Percentiles rank a stretch among this genome's conserved stretches.
Evolutionary conservation across 2,329 filamentous ascomycete genomes (phyloP).

Genomic region (Diaporthe sp.): DNA sequence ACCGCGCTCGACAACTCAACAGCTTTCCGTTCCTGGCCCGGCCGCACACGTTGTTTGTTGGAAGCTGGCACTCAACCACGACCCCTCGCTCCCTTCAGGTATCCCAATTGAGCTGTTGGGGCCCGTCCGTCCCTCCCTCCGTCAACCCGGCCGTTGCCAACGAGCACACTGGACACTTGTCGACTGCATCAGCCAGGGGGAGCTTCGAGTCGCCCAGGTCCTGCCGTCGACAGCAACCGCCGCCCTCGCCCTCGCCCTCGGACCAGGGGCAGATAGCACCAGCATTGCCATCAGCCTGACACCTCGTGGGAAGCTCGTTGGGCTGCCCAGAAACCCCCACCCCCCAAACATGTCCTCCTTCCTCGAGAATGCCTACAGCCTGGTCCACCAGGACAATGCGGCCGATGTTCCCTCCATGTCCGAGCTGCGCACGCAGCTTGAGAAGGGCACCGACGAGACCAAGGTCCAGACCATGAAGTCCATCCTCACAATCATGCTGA

Average conservation of each 20-base stretch:
- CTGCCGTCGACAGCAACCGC: constrained; percentile 7
- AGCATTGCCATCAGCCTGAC: constrained; percentile 15
- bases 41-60: constrained; percentile 5
- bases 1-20: constrained; percentile 9
- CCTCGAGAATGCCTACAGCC: constrained; percentile 92
- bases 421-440: constrained; percentile 91
- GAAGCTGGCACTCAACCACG: constrained; percentile 17
- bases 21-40: background rate
- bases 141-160: background rate
- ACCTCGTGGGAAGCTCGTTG: constrained; percentile 30
- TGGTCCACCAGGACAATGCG: constrained; percentile 97
- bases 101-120: background rate
- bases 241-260: background rate
- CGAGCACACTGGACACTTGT: constrained; percentile 15
- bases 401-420: constrained; percentile 90
- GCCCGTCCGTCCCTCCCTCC: background rate
- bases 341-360: constrained; percentile 86
- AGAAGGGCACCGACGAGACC: constrained; percentile 92
- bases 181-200: constrained; percentile 26
- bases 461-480: constrained; percentile 97
- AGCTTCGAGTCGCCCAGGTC: constrained; percentile 21
- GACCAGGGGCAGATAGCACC: background rate
- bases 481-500: constrained; percentile 97
- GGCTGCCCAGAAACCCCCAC: constrained; percentile 37
- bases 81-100: background rate